Base-by-base conservation (phyloP, 805 yeast species). In the Wickerhamomyces tratensis region DNA sequence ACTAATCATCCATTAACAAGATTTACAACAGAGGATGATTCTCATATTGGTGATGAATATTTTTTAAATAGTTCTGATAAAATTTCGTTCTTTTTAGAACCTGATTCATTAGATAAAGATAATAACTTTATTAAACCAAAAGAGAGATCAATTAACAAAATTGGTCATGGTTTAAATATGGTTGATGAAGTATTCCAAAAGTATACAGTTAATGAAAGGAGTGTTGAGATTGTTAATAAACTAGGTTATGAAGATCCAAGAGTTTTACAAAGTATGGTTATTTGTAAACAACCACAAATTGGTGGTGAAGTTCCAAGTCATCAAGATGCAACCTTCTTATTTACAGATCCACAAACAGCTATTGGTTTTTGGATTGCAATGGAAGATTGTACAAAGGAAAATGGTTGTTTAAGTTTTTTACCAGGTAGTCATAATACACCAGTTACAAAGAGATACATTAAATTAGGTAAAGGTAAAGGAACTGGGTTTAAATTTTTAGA, bases 281-380 rank as follows among this genome's bases (percentile, higher is more conserved):
- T 85, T 35, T 79, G 84, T 61, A 85, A 85, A 54, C 91, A 84
- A 53, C 87, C 91, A 0, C 76, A 74, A 41, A 77, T 77, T 36
- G 83, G 83, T 6, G 82, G 79, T 4, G 79, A 76, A 35, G 94
- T 85, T 1, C 91, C 91, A 5, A 65, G 83, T 2, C 94, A 85
- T 52, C 83, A 80, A 42, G 94, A 85, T 56, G 87, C 78, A 3
- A 77, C 77, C 3, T 85, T 85, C 50, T 64, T 85, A 26, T 84
- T 68, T 58, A 84, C 93, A 0, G 65, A 76, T 14, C 94, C 94
- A 4, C 79, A 73, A 41, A 63, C 76, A 3, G 86, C 88, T 1
- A 58, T 83, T 35, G 94, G 94, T 2, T 85, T 81, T 56, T 84
- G 94, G 94, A 76, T 78, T 54, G 89, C 93, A 0, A 59, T 84